Conservation (phyloP, 2,329 filamentous ascomycete species). For the Monosporascus sp. region DNA sequence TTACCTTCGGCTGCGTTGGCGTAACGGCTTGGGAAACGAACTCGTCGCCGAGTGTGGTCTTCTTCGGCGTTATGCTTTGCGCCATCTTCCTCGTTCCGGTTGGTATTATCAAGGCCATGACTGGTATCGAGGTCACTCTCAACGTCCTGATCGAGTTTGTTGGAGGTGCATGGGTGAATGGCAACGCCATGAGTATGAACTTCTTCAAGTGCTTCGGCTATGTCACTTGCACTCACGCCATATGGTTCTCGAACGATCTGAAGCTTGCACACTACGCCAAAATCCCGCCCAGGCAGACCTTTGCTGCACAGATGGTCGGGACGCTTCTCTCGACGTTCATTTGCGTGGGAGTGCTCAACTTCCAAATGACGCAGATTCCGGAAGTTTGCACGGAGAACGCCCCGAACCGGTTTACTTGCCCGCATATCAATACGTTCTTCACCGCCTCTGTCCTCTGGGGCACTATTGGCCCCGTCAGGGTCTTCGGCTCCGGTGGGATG, state of each 20-base stretch:
- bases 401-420: slow-evolving; percentile 45
- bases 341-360: slow-evolving; percentile 40
- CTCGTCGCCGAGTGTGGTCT: slow-evolving; percentile 45
- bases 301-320: slow-evolving; percentile 53
- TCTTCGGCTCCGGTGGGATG: slow-evolving; percentile 31
- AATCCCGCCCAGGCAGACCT: slow-evolving; percentile 56
- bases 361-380: slow-evolving; percentile 35
- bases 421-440: slow-evolving; percentile 50
- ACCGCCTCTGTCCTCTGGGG: slow-evolving; percentile 43
- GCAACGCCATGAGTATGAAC: slow-evolving; percentile 48
- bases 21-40: slow-evolving; percentile 45
- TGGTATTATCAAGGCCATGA: slow-evolving; percentile 49
- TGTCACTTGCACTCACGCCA: slow-evolving; percentile 31
- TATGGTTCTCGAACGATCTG: slow-evolving; percentile 29
- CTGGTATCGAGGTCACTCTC: slow-evolving; percentile 45
- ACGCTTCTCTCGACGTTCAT: slow-evolving; percentile 50
- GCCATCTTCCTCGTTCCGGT: slow-evolving; percentile 47
- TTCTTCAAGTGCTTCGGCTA: slow-evolving; percentile 49
- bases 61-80: slow-evolving; percentile 45
- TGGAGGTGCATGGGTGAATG: slow-evolving; percentile 44
- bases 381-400: slow-evolving; percentile 44
- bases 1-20: slow-evolving; percentile 41
- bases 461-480: slow-evolving; percentile 32
- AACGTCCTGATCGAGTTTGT: slow-evolving; percentile 51
- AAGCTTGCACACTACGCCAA: slow-evolving; percentile 53